phyloP scores from a whole-genome alignment of 2,329 filamentous ascomycete species.

The Aureobasidium sp. region DNA sequence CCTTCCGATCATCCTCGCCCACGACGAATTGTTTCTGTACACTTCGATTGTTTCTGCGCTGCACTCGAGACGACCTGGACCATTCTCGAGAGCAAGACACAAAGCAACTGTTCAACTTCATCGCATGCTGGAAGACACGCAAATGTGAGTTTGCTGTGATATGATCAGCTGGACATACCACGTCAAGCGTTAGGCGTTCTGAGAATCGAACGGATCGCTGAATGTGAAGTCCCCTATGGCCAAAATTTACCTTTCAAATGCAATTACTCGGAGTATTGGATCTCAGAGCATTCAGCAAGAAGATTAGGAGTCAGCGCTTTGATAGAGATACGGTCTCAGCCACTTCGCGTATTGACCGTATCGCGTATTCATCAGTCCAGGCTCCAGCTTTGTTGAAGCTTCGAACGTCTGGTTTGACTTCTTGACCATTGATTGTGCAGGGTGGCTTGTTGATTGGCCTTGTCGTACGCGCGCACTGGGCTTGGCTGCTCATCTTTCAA shows the following conservation, averaged over 20 bases:
- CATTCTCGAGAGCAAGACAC: neutral
- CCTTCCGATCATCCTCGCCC: neutral
- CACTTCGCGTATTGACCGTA: neutral
- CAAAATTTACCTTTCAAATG: neutral
- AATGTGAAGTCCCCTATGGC: neutral
- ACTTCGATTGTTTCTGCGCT: neutral
- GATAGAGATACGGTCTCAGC: neutral
- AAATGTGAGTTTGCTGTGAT: neutral
- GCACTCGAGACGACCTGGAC: neutral
- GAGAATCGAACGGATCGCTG: neutral
- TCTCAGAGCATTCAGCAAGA: neutral
- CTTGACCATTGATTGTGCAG: neutral
- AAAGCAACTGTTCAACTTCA: neutral
- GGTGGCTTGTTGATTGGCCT: neutral
- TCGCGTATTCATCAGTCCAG: neutral
- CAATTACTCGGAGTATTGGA: neutral
- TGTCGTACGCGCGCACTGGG: neutral
- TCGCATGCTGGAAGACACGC: neutral
- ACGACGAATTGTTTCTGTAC: neutral
- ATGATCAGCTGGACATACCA: neutral
- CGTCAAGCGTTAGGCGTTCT: neutral
- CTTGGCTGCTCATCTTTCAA: neutral
- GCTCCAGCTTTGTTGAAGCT: neutral
- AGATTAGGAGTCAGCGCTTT: neutral
- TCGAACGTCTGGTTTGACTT: neutral